Evolutionary conservation across 129 eudicot genomes (phyloP).

Genomic region (Rutidosis leptorrhynchoides): DNA sequence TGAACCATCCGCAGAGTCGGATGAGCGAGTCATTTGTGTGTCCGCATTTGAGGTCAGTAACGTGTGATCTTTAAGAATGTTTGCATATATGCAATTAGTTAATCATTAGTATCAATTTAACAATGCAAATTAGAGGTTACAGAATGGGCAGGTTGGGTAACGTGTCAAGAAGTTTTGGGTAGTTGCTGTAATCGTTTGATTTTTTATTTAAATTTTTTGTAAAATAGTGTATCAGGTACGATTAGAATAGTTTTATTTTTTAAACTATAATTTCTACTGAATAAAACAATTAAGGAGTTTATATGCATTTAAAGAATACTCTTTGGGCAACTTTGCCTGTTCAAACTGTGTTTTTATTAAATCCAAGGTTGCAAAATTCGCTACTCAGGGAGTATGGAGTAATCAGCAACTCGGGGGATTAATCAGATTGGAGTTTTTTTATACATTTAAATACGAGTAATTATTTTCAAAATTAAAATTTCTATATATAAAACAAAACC

Average conservation of each 20-base stretch:
- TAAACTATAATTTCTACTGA: not conserved
- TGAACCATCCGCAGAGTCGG: slow-evolving; percentile 53
- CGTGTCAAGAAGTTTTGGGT: not conserved
- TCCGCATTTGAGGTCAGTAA: slow-evolving; percentile 69
- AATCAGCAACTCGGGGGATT: no score
- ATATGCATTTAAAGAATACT: no score
- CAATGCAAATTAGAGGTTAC: not conserved
- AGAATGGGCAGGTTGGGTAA: slow-evolving; percentile 5
- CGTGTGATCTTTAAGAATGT: not conserved
- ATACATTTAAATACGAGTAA: no score
- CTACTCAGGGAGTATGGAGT: no score
- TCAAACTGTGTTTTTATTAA: not conserved
- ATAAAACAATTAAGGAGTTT: slow-evolving; percentile 1
- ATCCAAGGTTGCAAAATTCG: no score
- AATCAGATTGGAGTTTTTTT: no score
- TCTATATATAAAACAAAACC: no score
- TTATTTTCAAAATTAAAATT: no score
- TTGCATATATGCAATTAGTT: not conserved
- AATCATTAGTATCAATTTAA: not conserved
- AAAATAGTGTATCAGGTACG: not conserved
- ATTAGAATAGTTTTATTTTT: not conserved
- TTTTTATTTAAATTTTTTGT: no score
- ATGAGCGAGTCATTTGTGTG: slow-evolving; percentile 70
- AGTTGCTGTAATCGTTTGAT: not conserved
- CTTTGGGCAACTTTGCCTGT: not conserved